Base-by-base conservation (phyloP, 2,329 filamentous ascomycete species). In the Chaetomiaceae sp. region DNA sequence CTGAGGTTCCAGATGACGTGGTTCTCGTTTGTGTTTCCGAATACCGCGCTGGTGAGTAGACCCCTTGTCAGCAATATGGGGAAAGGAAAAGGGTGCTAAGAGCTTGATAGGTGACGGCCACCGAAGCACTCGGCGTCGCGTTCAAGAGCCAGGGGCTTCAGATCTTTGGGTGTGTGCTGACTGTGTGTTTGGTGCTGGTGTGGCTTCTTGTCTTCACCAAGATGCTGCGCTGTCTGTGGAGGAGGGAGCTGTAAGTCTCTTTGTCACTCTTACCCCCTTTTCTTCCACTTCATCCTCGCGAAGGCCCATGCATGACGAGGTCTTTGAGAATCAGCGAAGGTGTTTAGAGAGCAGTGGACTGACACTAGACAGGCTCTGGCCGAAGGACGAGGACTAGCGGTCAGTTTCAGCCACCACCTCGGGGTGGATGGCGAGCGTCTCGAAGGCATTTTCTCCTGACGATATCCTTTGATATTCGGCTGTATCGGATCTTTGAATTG, bases 1-100 rank as follows among this genome's bases (percentile, higher is more conserved):
- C 82, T 91, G 73, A 78, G 83, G 4, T 94, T 91, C 64, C 85
- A 87, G 17, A 91, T 94, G 87, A 89, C 85, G 1, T 95, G 88
- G 84, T 94, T 86, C 70, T 88, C 83, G 3, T 92, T 91, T 68
- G 78, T 91, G 5, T 91, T 91, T 63, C 88, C 88, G 2, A 90
- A 91, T 61, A 91, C 88, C 0, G 87, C 86, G 0, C 71, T 90
- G 55, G 80, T 79, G 34, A 44, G 58, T 58, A 3, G 6, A 3
- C 58, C 75, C 75, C 39, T 15, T 43, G 15, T 11, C 15, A 9
- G 22, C 20, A 14, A 22, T 23, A 15, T 14, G 3, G n/a, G 23
- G 33, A 25, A 12, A 25, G 25, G 38, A 27, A 14, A 20, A 40
- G 31, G 42, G 8, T 43, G 44, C 4, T 15, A n/a, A 14, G 12